Conservation (phyloP, 768 basidiomycete genomes). For the Boletellus sp. region DNA sequence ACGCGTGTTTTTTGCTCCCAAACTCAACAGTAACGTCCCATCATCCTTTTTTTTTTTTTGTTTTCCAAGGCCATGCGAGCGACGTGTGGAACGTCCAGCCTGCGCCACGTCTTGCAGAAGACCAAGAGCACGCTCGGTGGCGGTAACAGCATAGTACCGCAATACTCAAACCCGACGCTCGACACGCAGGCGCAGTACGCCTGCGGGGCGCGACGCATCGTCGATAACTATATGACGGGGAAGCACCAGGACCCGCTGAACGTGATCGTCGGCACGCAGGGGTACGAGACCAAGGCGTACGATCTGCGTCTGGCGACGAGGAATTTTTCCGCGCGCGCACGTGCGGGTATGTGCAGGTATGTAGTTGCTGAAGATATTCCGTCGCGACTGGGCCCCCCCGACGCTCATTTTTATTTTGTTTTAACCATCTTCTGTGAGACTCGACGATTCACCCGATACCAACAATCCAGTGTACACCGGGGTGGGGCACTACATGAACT, state of each 20-base stretch:
- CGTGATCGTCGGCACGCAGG: conserved; percentile 60
- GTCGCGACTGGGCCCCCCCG: too few species aligned
- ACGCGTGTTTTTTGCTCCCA: conserved; percentile 21
- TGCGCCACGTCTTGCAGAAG: conserved; percentile 81
- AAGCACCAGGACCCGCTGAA: conserved; percentile 73
- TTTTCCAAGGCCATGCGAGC: conserved; percentile 30
- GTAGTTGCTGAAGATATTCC: too few species aligned
- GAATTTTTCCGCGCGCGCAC: too few species aligned
- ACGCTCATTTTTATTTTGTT: too few species aligned
- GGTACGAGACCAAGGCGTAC: conserved; percentile 48
- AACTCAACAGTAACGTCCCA: too few species aligned
- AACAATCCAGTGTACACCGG: too few species aligned
- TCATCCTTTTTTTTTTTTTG: too few species aligned
- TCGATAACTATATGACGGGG: conserved; percentile 62
- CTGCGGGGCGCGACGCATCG: conserved; percentile 60
- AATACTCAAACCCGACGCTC: conserved; percentile 83
- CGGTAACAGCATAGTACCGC: conserved; percentile 86
- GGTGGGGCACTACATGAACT: too few species aligned
- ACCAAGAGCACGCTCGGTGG: conserved; percentile 76
- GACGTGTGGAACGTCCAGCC: conserved; percentile 90
- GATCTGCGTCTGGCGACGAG: conserved; percentile 15
- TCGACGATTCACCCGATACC: too few species aligned
- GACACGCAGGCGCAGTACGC: conserved; percentile 88
- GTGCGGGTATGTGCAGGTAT: too few species aligned
- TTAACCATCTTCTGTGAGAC: too few species aligned